Evolutionary conservation across 2,329 filamentous ascomycete genomes (phyloP), one percentile per base, ranked within the genome.

Genomic region (Hypoxylon sp.): DNA sequence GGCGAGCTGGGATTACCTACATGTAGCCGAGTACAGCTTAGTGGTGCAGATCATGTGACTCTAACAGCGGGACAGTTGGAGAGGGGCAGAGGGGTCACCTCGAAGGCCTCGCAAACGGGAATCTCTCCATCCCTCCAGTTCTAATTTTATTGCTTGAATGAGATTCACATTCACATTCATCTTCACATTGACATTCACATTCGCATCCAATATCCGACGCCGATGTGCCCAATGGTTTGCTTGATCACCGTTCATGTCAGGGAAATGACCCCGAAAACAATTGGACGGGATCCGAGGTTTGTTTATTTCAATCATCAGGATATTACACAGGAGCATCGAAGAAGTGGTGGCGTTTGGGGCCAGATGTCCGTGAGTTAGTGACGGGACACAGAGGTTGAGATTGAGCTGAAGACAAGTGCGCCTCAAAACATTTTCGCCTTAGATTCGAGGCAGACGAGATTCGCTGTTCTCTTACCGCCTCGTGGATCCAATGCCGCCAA

Each of bases 401-500:
- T 29, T 11, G 22, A 39, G 54, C 48, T 59, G 47, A 59, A 19
- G 59, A 63, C 31, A 44, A 55, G 17, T 26, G 11, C 33, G 46
- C 46, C 24, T 33, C 6, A 46, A 35, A 39, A 11, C 47, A 17
- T 46, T 47, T 52, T 44, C 10, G 19, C 51, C 52, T 11, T n/a
- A 44, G 50, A 58, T 37, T 37, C 42, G 35, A 54, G 44, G 3
- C 11, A 29, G 37, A 33, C 14, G 39, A 55, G 17, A 39, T 42
- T 39, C 19, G 17, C 14, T 24, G 29, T 13, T 55, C 29, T 53
- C 39, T 69, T 66, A 48, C 52, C 62, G 63, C 62, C 61, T 62
- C 37, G 31, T 55, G 24, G 47, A 53, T 48, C 29, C 19, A 50
- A 42, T 37, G 24, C 29, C 14, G 52, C 47, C 17, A 33, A 33